Percentiles rank a stretch among this genome's conserved stretches.
These are phyloP conservation scores for Ettlia oleoabundans DNA, from an alignment of 139 green algal species.

Conservation along the genomic window DNA sequence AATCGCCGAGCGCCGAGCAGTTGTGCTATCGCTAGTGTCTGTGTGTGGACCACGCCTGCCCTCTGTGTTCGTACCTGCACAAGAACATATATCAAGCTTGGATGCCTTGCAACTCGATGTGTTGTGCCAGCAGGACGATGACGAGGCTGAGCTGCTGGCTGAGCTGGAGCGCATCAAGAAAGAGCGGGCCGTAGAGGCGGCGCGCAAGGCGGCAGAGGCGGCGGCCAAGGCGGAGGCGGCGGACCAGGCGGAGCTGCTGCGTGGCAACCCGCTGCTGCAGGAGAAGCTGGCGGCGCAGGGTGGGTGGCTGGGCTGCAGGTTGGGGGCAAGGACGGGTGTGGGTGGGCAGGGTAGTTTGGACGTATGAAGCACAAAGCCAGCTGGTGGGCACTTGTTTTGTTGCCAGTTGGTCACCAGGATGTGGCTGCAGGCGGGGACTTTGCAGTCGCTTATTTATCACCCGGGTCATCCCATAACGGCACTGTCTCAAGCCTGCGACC, in stretches of 20 bases:
- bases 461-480: too few relatives aligned
- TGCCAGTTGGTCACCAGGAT: background rate
- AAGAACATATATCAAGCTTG: background rate
- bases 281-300: constrained; percentile 45
- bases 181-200: constrained; percentile 82
- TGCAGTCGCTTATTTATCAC: too few relatives aligned
- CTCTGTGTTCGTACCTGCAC: too few relatives aligned
- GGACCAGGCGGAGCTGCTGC: constrained; percentile 76
- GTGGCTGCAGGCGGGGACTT: too few relatives aligned
- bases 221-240: constrained; percentile 63
- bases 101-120: too few relatives aligned
- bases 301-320: background rate
- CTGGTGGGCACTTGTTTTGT: too few relatives aligned
- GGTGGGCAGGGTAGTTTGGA: too few relatives aligned
- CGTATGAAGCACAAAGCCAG: too few relatives aligned
- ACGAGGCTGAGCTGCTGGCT: constrained; percentile 91
- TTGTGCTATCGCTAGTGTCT: too few relatives aligned
- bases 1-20: too few relatives aligned
- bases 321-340: background rate
- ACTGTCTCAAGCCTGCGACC: too few relatives aligned
- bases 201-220: constrained; percentile 64
- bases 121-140: constrained; percentile 80
- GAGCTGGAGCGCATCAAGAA: constrained; percentile 96
- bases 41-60: too few relatives aligned
- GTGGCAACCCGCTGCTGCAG: constrained; percentile 92